Percentiles rank a stretch among this genome's conserved stretches.
Conservation (phyloP, 176 grass and related monocot species). For the Phragmites australis region DNA sequence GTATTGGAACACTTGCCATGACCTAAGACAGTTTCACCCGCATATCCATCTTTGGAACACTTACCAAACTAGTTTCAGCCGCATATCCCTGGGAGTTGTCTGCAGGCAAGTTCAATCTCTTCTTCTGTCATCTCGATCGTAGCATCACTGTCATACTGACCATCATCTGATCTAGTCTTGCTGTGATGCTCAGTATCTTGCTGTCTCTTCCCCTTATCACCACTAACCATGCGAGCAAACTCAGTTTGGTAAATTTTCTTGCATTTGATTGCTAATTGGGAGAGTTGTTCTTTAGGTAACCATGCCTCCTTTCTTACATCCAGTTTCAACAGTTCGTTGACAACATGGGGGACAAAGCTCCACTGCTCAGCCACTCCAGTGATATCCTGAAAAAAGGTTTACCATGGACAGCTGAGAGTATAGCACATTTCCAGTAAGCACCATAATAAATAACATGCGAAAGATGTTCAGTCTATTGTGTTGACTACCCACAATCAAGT, state of each 20-base stretch:
- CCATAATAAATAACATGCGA: not conserved
- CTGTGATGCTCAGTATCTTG: not conserved
- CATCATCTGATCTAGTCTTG: constrained; percentile 28
- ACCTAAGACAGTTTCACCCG: not conserved
- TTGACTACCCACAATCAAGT: not conserved
- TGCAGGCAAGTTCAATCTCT: constrained; percentile 77
- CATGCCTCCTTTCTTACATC: constrained; percentile 47
- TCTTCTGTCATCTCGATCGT: constrained; percentile 95
- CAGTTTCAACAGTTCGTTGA: constrained; percentile 56
- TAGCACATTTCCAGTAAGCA: not conserved
- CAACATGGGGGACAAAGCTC: constrained; percentile 75
- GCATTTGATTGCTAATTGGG: constrained; percentile 58
- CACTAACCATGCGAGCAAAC: constrained; percentile 36
- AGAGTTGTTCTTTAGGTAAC: constrained; percentile 49
- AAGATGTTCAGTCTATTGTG: not conserved
- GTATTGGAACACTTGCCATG: not conserved
- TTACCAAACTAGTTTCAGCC: not conserved
- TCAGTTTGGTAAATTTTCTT: constrained; percentile 74
- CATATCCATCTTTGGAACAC: not conserved
- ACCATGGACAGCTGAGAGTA: constrained; percentile 12
- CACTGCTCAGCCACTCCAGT: constrained; percentile 67
- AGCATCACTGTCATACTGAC: constrained; percentile 69
- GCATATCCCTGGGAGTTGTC: constrained; percentile 41
- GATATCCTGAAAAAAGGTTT: constrained; percentile 56
- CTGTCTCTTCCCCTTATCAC: constrained; percentile 34